Conservation (phyloP, 176 grass and related monocot genomes). For the Lolium rigidum region DNA sequence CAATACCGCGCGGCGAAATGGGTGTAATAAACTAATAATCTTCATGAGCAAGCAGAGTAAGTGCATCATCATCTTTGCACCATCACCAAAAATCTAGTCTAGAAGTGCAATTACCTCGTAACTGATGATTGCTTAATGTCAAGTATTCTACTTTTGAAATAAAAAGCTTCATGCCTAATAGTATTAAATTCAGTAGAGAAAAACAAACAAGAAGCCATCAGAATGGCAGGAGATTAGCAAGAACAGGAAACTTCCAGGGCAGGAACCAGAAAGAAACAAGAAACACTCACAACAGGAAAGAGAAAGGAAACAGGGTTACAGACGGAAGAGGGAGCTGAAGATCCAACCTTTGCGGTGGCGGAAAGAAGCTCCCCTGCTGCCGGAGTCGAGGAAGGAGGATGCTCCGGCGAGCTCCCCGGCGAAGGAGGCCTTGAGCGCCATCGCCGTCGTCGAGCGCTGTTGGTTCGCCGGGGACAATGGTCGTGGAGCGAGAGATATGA, state of each 20-base stretch:
- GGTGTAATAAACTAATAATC: background rate
- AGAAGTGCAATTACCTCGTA: background rate
- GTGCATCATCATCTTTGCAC: background rate
- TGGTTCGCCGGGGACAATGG: constrained; percentile 32
- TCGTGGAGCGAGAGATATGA: background rate
- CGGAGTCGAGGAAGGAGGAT: constrained; percentile 64
- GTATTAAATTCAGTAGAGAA: background rate
- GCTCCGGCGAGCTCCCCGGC: constrained; percentile 53
- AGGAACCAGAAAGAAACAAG: background rate
- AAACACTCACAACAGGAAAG: background rate
- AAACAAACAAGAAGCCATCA: background rate
- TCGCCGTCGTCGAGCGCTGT: constrained; percentile 11
- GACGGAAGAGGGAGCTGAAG: constrained; percentile 28
- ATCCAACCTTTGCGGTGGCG: constrained; percentile 67
- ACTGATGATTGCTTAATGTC: background rate
- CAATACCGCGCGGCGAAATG: too few relatives aligned
- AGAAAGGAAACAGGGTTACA: background rate
- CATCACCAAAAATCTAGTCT: background rate
- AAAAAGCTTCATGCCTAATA: background rate
- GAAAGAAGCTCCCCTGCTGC: constrained; percentile 39
- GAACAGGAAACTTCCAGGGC: background rate
- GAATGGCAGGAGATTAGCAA: background rate
- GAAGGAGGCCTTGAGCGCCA: constrained; percentile 75
- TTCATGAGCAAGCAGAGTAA: background rate
- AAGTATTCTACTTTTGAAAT: background rate